Base-by-base conservation (phyloP, 352 stramenopile species). In the Globisporangium parvum region DNA sequence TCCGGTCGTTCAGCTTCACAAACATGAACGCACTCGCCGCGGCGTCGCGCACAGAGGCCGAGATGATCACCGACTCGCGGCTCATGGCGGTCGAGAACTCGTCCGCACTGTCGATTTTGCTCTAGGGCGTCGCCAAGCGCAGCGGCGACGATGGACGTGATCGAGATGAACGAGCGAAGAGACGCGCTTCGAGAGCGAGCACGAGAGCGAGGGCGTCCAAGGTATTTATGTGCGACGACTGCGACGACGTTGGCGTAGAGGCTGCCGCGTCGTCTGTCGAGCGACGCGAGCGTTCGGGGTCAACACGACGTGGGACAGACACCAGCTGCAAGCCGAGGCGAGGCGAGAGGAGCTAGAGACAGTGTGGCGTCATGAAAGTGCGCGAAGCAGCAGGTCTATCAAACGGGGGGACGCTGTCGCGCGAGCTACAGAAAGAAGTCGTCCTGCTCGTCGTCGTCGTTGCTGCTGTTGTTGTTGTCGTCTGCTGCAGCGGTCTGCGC, bases 11-110 rank as follows among this genome's bases (percentile, higher is more conserved):
- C 54, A 91, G 80, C 65, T 91, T 86, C 56, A 94, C 80, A 33
- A 94, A 94, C 66, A 93, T 91, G 79, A 91, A 85, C 21, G 85
- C 85, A 18, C 66, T 94, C 18, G 80, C 76, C 11, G 80, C 85
- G 6, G 82, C 85, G 24, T 91, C 82, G 1, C 73, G 78, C 62
- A 76, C 75, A 1, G 82, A 94, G 71, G 85, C 85, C 14, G 73
- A 87, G 35, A 48, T 87, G 57, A 75, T 87, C 20, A 69, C 71
- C 0, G 69, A 84, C 50, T 64, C 66, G 6, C 63, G 69, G 17
- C 59, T 85, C 18, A 69, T 71, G 60, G 61, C 71, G 37, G 63
- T 75, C 9, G 75, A 78, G 58, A 67, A 69, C 40, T 63, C 57
- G 39, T 78, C 71, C 1, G 68, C 69, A 23, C 55, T 75, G 28